Percentiles rank a stretch among this genome's conserved stretches.
These are phyloP conservation scores for Septoria linicola DNA, from an alignment of 2,329 filamentous ascomycete genomes.

Conservation along the genomic window DNA sequence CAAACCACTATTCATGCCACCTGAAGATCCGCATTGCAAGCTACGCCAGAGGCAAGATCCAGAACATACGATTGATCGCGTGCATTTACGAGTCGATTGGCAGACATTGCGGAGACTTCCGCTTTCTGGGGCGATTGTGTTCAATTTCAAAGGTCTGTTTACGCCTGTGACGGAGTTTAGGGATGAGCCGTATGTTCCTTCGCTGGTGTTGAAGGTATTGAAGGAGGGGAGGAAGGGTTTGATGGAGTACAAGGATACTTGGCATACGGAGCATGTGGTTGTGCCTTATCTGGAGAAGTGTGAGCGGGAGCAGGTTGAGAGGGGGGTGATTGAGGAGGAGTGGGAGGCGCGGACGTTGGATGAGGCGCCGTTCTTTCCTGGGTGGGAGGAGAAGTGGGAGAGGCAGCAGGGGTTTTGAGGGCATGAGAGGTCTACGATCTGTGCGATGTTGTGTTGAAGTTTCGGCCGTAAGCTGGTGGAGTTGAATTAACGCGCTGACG, in stretches of 20 bases:
- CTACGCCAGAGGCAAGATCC: constrained; percentile 60
- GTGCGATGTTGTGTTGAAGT: too few relatives aligned
- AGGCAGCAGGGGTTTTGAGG: constrained; percentile 57
- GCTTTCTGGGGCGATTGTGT: constrained; percentile 71
- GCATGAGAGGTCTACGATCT: not conserved
- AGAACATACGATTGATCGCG: constrained; percentile 56
- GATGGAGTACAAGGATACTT: constrained; percentile 79
- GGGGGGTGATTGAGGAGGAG: constrained; percentile 57
- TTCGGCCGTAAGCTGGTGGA: not conserved
- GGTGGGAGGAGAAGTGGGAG: constrained; percentile 75
- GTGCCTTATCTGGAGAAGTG: constrained; percentile 64
- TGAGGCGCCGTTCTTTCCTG: constrained; percentile 72
- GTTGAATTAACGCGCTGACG: too few relatives aligned
- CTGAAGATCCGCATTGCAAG: constrained; percentile 63
- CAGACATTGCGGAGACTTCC: constrained; percentile 80
- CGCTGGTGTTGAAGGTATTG: constrained; percentile 66
- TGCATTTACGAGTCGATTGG: constrained; percentile 79
- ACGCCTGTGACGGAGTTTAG: constrained; percentile 69
- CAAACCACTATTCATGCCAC: constrained; percentile 71
- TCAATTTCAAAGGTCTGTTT: constrained; percentile 88
- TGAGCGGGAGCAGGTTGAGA: constrained; percentile 64
- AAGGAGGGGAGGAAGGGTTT: constrained; percentile 67
- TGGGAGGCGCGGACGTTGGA: constrained; percentile 70
- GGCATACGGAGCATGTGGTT: constrained; percentile 73
- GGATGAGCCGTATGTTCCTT: constrained; percentile 71